Conservation (phyloP, 768 basidiomycete species). For the Phylloporus sp. region DNA sequence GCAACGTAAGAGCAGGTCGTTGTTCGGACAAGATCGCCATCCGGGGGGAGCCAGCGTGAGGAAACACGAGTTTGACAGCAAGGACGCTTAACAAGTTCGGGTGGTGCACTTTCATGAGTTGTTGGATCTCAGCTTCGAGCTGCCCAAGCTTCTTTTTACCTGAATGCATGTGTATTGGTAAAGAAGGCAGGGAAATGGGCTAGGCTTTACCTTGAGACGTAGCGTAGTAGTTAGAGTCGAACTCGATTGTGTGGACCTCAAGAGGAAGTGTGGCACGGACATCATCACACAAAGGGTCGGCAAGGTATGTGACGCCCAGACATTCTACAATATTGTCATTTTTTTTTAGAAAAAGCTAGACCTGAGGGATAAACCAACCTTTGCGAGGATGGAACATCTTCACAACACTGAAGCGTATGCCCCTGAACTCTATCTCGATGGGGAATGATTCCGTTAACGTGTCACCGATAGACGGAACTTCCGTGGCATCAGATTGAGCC, state of each 20-base stretch:
- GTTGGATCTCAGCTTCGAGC: slow-evolving; percentile 61
- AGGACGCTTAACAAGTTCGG: slow-evolving; percentile 62
- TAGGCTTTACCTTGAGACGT: slow-evolving; percentile 50
- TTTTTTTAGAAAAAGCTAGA: not conserved
- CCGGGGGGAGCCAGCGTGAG: slow-evolving; percentile 47
- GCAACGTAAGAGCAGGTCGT: slow-evolving; percentile 56
- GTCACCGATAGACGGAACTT: slow-evolving; percentile 47
- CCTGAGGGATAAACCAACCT: slow-evolving; percentile 37
- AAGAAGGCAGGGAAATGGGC: not conserved
- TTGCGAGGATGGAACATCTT: slow-evolving; percentile 67
- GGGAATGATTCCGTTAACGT: slow-evolving; percentile 60
- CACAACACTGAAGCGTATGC: slow-evolving; percentile 57
- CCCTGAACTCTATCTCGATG: slow-evolving; percentile 52
- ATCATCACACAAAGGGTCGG: slow-evolving; percentile 71
- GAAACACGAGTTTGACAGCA: slow-evolving; percentile 58
- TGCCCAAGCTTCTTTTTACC: slow-evolving; percentile 67
- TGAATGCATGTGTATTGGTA: slow-evolving; percentile 13
- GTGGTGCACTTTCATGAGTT: slow-evolving; percentile 54
- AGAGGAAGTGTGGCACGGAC: slow-evolving; percentile 53
- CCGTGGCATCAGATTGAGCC: slow-evolving; percentile 67
- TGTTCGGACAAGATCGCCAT: slow-evolving; percentile 70
- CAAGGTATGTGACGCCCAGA: slow-evolving; percentile 63
- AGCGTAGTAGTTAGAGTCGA: slow-evolving; percentile 64
- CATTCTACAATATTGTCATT: slow-evolving; percentile 42
- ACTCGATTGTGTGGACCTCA: slow-evolving; percentile 63